phyloP scores from a whole-genome alignment of 2,329 filamentous ascomycete species.

The Fusarium papillatum region DNA sequence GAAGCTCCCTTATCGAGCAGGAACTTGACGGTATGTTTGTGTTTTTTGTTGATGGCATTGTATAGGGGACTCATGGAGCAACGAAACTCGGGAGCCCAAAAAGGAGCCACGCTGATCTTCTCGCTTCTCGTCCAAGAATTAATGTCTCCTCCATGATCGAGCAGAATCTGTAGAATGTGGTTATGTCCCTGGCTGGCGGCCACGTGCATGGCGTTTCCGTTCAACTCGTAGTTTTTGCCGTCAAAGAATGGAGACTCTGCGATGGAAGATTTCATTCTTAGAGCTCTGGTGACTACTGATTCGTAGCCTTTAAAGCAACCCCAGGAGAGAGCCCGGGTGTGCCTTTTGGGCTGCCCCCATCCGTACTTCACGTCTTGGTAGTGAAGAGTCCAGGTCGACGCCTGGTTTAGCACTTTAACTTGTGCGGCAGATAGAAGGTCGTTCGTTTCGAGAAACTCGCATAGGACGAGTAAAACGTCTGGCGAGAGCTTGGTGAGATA shows the following conservation, averaged over 20 bases:
- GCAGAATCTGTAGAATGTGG: neutral
- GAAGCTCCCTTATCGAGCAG: neutral
- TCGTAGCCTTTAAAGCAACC: neutral
- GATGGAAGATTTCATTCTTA: neutral
- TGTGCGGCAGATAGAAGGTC: neutral
- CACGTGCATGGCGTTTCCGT: neutral
- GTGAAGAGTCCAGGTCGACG: neutral
- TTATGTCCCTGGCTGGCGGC: neutral
- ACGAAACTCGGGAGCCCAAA: no score
- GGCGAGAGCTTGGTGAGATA: neutral
- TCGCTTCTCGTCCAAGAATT: neutral
- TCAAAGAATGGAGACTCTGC: neutral
- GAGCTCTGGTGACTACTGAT: neutral
- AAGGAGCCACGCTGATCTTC: neutral
- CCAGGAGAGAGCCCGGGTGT: neutral
- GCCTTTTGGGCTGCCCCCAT: neutral
- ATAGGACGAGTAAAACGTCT: neutral
- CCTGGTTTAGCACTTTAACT: neutral
- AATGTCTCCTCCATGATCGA: neutral
- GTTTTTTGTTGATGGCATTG: neutral
- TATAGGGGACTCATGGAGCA: neutral
- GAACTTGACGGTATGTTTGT: neutral
- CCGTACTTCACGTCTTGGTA: neutral
- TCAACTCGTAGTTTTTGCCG: neutral
- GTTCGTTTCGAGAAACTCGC: neutral